Base-by-base conservation (phyloP, 768 basidiomycete species). In the Amanita subjunquillea region DNA sequence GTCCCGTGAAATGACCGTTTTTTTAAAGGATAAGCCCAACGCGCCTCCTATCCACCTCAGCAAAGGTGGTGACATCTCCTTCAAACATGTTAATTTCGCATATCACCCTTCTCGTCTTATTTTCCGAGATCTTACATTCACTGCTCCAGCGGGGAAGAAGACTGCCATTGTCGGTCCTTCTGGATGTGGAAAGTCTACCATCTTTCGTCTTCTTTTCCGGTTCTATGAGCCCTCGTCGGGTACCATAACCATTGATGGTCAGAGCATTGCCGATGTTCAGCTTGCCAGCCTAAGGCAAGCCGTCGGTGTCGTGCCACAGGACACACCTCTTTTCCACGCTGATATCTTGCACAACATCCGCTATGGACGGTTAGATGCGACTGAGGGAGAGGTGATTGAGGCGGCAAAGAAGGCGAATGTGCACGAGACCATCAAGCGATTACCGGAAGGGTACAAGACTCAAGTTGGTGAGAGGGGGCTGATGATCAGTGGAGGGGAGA, bases 401-500 rank as follows among this genome's bases (percentile, higher is more conserved):
- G 95, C 85, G 17, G 84, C 92, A 52, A 73, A 71, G 63, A 85
- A 87, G 67, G 96, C 96, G 37, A 91, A 90, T 59, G 87, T 98
- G 20, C 85, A 92, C 59, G 71, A 85, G 12, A 83, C 90, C 2
- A 79, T 99, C 52, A 70, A 77, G 70, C 73, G 78, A 34, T 69
- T 99, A 32, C 93, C 94, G 0, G 89, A 93, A 4, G 83, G 85
- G 53, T 99, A 96, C 65, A 61, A 69, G 38, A 98, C 96, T 2
- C 86, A 86, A 60, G 96, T 99, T 22, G 96, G 96, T 1, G 96
- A 99, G 69, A 72, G 96, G 38, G 96, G 96, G 4, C 65, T 97
- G 63, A 99, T 99, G 96, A 91, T 99, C 45, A 94, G 91, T 36
- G 96, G 96, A 0, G 96, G 96, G 1, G 96, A 99, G 76, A 99